Evolutionary conservation across 2,329 filamentous ascomycete genomes (phyloP).

Genomic region (Diaporthe sp.): DNA sequence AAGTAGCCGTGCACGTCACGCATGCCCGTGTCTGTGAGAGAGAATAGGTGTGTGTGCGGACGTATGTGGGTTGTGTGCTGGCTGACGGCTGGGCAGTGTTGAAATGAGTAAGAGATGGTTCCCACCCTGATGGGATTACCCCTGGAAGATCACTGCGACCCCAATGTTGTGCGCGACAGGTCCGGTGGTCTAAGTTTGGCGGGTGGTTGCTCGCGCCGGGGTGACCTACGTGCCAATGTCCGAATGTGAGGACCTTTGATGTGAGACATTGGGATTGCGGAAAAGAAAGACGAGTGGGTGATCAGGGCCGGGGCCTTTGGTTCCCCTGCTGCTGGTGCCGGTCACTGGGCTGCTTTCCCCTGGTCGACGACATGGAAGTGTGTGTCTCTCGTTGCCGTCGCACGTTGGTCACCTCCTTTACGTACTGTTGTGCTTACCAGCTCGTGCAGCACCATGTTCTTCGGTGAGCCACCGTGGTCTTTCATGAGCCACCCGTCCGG

Average conservation of each 20-base stretch:
- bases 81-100: not conserved
- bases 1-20: not conserved
- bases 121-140: slow-evolving; percentile 2
- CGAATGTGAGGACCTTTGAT: not conserved
- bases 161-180: not conserved
- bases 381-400: not conserved
- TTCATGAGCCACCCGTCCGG: not conserved
- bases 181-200: not conserved
- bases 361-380: not conserved
- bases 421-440: not conserved
- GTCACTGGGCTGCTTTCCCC: not conserved
- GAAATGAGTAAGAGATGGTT: not conserved
- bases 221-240: not conserved
- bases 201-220: not conserved
- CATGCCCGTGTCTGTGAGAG: not conserved
- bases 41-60: not conserved
- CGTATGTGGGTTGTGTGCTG: not conserved
- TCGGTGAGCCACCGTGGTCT: not conserved
- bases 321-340: not conserved
- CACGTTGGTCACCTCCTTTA: not conserved
- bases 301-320: not conserved
- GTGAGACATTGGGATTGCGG: not conserved
- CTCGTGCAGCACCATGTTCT: not conserved
- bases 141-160: not conserved
- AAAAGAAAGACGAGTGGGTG: not conserved